Base-by-base conservation (phyloP, 306 rosid species). In the Purshia tridentata region DNA sequence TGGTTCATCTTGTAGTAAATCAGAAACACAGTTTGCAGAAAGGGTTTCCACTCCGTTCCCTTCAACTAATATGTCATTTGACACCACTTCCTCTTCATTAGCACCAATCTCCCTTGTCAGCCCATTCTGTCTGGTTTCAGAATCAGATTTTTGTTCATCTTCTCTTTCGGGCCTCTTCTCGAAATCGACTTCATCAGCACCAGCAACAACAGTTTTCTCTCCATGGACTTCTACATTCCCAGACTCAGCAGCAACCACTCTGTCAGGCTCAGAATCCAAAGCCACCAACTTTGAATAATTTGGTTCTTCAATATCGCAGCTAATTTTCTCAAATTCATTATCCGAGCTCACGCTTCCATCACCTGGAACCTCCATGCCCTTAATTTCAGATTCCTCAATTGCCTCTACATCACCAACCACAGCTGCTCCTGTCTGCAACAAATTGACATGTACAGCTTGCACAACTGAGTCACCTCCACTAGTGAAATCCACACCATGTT, bases 401-500 rank as follows among this genome's bases (percentile, higher is more conserved):
- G 53, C 77, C 65, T 71, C 87, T 45, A 57, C 75, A 71, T 81
- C 89, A 16, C 85, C 88, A 54, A 76, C 85, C 61, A 82, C 84
- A 68, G 76, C 86, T 16, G 81, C 86, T 35, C 83, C 83, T 50
- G 81, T 68, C 45, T 22, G 71, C 65, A 73, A 60, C 72, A 80
- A 4, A 69, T 80, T 55, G 37, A 72, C 85, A 12, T 72, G 62
- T 6, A 80, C 49, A 12, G 59, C 79, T 12, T 81, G 86, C 70
- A 74, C 91, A 63, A 83, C 75, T 2, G 83, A 55, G 23, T 79
- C 86, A 47, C 79, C 85, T 57, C 44, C 83, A 65, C 74, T 40
- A 0, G 56, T 61, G 47, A 76, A 67, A 15, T 47, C 74, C 45
- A 44, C 79, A 75, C 68, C 77, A 20, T 67, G 70, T 39, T 16